Evolutionary conservation across 2,329 filamentous ascomycete species (phyloP).

Genomic region (Diaporthe batatas): DNA sequence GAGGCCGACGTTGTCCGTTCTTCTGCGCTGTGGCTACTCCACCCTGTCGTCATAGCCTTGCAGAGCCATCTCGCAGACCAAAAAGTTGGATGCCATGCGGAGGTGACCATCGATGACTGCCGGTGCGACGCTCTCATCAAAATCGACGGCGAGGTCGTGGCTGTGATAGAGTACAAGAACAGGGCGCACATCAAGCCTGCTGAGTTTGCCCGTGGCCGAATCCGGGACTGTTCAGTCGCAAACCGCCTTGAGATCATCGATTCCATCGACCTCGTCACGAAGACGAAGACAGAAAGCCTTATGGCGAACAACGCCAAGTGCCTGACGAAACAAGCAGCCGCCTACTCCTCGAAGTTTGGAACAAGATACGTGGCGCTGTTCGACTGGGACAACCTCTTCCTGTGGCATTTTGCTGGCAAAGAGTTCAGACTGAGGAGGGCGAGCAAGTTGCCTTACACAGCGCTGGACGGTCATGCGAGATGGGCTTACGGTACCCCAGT

Average conservation of each 20-base stretch:
- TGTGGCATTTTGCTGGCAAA: background rate
- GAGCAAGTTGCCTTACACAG: no score
- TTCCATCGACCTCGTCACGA: background rate
- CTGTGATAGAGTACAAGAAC: background rate
- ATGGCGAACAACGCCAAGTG: background rate
- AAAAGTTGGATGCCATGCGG: background rate
- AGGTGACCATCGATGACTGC: background rate
- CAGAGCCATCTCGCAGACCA: background rate
- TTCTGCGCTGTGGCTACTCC: background rate
- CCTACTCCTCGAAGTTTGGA: background rate
- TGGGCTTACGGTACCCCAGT: background rate
- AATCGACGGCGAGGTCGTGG: background rate
- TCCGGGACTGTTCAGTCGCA: background rate
- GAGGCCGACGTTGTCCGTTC: background rate
- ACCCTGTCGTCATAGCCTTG: background rate
- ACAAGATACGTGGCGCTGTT: background rate
- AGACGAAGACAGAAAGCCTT: background rate
- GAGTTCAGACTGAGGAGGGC: no score
- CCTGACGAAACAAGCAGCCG: background rate
- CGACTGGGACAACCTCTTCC: background rate
- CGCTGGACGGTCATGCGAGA: background rate
- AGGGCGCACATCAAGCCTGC: background rate
- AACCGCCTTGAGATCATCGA: background rate
- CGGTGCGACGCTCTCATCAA: background rate
- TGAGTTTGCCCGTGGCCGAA: background rate